Conservation (phyloP, 2,329 filamentous ascomycete genomes). For the Ascochyta viciae-villosae region DNA sequence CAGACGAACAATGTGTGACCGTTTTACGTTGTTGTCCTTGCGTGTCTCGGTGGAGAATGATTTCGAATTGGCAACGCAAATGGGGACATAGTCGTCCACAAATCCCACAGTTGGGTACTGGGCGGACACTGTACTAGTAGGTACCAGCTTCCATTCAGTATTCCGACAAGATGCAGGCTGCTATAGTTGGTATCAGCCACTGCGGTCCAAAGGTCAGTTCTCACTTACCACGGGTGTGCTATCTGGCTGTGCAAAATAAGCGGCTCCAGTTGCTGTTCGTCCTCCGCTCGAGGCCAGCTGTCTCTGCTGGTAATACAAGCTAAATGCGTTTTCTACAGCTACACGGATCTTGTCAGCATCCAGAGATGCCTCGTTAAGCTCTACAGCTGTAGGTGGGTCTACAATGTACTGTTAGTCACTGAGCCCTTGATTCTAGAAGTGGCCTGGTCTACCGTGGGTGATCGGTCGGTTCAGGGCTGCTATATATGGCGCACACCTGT, state of each 20-base stretch:
- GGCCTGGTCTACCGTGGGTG: background rate
- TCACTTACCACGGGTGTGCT: background rate
- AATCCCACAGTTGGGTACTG: background rate
- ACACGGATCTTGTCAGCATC: background rate
- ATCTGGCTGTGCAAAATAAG: background rate
- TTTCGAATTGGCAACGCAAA: background rate
- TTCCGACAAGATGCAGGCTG: background rate
- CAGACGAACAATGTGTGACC: background rate
- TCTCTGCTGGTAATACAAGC: background rate
- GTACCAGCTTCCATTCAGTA: background rate
- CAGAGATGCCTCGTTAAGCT: background rate
- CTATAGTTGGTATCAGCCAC: background rate
- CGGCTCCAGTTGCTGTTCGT: too few relatives aligned
- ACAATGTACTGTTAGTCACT: too few relatives aligned
- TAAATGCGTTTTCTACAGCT: background rate
- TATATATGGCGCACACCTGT: background rate
- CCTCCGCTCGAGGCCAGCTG: background rate
- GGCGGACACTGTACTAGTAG: background rate
- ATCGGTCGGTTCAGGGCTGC: background rate
- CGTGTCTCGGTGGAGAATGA: background rate
- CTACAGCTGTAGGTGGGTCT: background rate
- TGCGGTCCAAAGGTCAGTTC: background rate
- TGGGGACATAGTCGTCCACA: background rate
- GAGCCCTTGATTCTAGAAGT: background rate
- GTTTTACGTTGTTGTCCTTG: background rate